Evolutionary conservation across 495 filamentous ascomycete genomes (phyloP).

Genomic region (Glutinoglossum americanum): DNA sequence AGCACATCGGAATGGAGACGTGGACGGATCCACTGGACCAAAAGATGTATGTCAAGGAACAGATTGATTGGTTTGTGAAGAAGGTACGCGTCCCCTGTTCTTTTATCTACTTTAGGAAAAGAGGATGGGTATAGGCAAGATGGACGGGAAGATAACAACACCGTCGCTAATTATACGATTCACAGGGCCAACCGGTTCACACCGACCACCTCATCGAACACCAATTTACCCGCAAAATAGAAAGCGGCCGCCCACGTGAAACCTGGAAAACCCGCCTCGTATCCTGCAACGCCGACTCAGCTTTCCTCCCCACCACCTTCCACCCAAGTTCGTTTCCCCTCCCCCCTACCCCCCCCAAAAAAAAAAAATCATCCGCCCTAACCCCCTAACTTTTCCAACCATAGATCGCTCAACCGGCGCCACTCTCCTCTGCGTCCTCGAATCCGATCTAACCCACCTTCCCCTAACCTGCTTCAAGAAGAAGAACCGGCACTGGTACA

Average conservation of each 20-base stretch:
- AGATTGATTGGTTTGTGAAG: conserved; percentile 34
- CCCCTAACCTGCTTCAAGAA: neutral
- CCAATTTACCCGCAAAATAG: conserved; percentile 25
- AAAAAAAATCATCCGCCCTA: neutral
- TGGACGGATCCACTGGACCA: conserved; percentile 23
- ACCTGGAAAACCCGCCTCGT: conserved; percentile 27
- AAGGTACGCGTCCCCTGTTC: conserved; percentile 15
- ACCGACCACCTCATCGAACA: conserved; percentile 20
- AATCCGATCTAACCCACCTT: neutral
- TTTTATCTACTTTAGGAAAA: neutral
- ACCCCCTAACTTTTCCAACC: too few relatives aligned
- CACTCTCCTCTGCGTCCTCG: neutral
- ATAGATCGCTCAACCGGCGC: too few relatives aligned
- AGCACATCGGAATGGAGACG: conserved; percentile 23
- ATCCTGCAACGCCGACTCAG: conserved; percentile 22
- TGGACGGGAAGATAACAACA: neutral
- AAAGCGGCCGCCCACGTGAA: conserved; percentile 16
- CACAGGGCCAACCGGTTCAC: conserved; percentile 17
- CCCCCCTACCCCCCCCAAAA: neutral
- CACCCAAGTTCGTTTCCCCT: neutral
- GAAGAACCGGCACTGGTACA: conserved; percentile 24
- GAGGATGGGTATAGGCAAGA: neutral
- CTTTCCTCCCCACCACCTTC: conserved; percentile 11
- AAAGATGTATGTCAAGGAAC: conserved; percentile 24
- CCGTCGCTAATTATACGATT: neutral